phyloP scores from a whole-genome alignment of 495 filamentous ascomycete species.

The Lophiostoma macrostomum region DNA sequence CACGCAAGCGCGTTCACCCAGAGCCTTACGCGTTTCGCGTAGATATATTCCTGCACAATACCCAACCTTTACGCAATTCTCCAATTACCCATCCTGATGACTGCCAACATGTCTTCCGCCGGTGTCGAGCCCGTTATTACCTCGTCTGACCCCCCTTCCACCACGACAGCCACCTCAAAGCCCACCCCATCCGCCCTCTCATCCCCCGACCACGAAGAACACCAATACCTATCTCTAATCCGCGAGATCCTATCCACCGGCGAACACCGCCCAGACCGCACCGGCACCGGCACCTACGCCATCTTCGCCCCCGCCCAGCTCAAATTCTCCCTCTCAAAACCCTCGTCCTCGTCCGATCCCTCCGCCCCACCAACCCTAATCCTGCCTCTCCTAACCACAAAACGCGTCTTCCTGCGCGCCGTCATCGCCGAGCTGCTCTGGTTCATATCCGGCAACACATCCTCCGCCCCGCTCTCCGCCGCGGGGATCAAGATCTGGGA shows the following conservation, averaged over 20 bases:
- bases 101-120: conserved; percentile 22
- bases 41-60: not conserved
- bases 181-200: not conserved
- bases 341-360: conserved; percentile 44
- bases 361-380: conserved; percentile 49
- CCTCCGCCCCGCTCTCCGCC: conserved; percentile 65
- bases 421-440: conserved; percentile 92
- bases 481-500: conserved; percentile 96
- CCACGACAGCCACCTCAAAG: not conserved
- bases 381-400: conserved; percentile 91
- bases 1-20: conserved; percentile 19
- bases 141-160: not conserved
- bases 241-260: conserved; percentile 69
- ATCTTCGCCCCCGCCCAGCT: conserved; percentile 83
- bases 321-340: conserved; percentile 75
- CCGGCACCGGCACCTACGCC: conserved; percentile 86
- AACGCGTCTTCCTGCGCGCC: conserved; percentile 90
- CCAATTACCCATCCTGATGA: not conserved
- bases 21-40: not conserved
- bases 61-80: not conserved
- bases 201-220: conserved; percentile 38
- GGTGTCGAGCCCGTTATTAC: conserved; percentile 9
- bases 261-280: conserved; percentile 80
- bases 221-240: conserved; percentile 51
- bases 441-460: conserved; percentile 86